These are phyloP conservation scores for Debaryomyces tyrocola DNA, from an alignment of 805 yeast genomes.

Conservation along the genomic window DNA sequence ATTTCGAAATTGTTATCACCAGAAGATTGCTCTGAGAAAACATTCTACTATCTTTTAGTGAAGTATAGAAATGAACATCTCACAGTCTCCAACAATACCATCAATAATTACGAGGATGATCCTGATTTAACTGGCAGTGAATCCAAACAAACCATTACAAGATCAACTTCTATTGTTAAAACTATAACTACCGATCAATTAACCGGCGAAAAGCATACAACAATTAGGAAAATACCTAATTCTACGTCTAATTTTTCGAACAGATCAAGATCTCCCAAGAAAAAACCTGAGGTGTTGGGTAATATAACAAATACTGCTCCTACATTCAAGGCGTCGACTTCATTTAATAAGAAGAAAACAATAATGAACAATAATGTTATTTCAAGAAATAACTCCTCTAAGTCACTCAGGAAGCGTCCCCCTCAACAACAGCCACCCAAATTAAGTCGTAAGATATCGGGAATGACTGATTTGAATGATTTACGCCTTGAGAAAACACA, in stretches of 20 bases:
- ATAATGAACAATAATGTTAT: slow-evolving; percentile 24
- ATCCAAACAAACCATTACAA: slow-evolving; percentile 32
- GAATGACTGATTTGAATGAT: slow-evolving; percentile 14
- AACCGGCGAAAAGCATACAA: slow-evolving; percentile 24
- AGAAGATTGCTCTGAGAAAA: slow-evolving; percentile 72
- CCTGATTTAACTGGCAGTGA: slow-evolving; percentile 23
- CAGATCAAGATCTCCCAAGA: slow-evolving; percentile 10
- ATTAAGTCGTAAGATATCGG: slow-evolving; percentile 15
- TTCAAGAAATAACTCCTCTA: slow-evolving; percentile 21
- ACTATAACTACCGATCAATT: slow-evolving; percentile 35
- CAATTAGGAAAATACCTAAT: slow-evolving; percentile 20
- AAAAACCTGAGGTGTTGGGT: slow-evolving; percentile 18
- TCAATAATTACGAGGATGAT: slow-evolving; percentile 20
- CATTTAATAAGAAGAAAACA: slow-evolving; percentile 35
- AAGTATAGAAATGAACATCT: slow-evolving; percentile 72
- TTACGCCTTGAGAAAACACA: not conserved
- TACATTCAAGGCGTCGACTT: slow-evolving; percentile 38
- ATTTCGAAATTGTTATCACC: slow-evolving; percentile 52
- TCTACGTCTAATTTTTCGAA: slow-evolving; percentile 19
- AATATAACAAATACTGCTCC: slow-evolving; percentile 34
- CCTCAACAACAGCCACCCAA: slow-evolving; percentile 12
- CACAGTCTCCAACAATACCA: slow-evolving; percentile 9
- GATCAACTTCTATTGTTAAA: slow-evolving; percentile 40
- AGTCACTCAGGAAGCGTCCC: slow-evolving; percentile 13
- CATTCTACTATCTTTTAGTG: slow-evolving; percentile 72